Evolutionary conservation across 2,329 filamentous ascomycete species (phyloP), one percentile per base, ranked within the genome.

Genomic region (Paramyrothecium roridum): DNA sequence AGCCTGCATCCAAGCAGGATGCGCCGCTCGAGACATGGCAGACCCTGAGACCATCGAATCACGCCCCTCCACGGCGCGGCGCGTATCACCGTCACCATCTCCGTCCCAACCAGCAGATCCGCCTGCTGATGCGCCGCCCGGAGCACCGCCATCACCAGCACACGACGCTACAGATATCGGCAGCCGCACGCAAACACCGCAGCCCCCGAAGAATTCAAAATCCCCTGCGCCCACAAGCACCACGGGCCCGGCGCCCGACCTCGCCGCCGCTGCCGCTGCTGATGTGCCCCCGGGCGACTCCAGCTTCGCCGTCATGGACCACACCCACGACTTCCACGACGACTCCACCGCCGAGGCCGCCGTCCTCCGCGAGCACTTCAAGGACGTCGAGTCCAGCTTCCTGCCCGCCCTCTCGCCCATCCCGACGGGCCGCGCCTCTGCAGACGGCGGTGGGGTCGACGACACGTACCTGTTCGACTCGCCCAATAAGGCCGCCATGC

Each of bases 341-440:
- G 79, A 84, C 54, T 81, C 80, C 3, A 66, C 82, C 46, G 78
- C 78, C 47, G 81, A 84, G 60, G 76, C 79, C 49, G 76, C 76
- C 47, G 76, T 85, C 20, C 26, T 30, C 37, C 75, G 78, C 58
- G 77, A 79, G 54, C 83, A 87, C 64, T 68, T 88, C 20, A 77
- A 81, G 61, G 85, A 88, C 63, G 78, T 87, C 58, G 85, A 88
- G 65, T 87, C 85, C 34, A 88, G 85, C 70, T 88, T 88, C 63
- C 67, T 85, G 54, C 80, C 82, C 2, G 77, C 79, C 7, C 67
- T 82, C 7, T 87, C 84, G 8, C 84, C 84, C 13, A 77, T 86
- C 49, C 76, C 76, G 37, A 73, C 73, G 30, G 73, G 77, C 52
- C 70, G 75, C 11, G 70, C 74, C 34, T 73, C 73, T 59, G 59